Conservation (phyloP, 2,329 filamentous ascomycete genomes). For the Aspergillus sojae region DNA sequence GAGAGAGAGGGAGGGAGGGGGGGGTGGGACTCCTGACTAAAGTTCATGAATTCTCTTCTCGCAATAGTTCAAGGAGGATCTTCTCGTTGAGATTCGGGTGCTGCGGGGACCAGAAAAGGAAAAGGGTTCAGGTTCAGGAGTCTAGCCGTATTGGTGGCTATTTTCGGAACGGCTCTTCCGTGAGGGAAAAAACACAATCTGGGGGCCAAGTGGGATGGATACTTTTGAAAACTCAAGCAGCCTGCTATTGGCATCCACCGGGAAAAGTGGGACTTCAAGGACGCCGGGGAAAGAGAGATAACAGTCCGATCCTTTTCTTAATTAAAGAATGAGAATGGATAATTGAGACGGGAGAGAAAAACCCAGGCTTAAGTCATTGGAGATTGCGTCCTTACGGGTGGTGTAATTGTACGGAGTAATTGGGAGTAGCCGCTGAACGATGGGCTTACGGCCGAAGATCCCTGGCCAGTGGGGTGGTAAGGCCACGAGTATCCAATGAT, state of each 20-base stretch:
- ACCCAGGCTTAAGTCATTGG: neutral
- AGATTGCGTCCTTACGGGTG: neutral
- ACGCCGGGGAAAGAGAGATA: constrained; percentile 16
- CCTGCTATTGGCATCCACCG: neutral
- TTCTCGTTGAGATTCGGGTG: neutral
- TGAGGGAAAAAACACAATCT: neutral
- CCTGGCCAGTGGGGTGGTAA: neutral
- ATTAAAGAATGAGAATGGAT: neutral
- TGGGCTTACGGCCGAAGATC: constrained; percentile 1
- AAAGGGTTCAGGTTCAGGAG: neutral
- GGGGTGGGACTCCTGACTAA: no score
- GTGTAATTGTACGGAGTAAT: neutral
- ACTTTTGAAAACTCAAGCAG: neutral
- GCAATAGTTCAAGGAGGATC: no score
- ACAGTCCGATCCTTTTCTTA: constrained; percentile 9
- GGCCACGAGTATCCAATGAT: constrained; percentile 6
- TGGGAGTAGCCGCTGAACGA: neutral
- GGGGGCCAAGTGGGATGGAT: neutral
- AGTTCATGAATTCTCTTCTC: no score
- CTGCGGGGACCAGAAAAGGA: neutral
- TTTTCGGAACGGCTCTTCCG: constrained; percentile 11
- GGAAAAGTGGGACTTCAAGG: neutral
- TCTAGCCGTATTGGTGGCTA: constrained; percentile 8
- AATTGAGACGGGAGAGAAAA: neutral
- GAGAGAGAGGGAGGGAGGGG: no score